Evolutionary conservation across 371 early-diverging fungal genomes (phyloP).

Genomic region (Fennellomyces sp.): DNA sequence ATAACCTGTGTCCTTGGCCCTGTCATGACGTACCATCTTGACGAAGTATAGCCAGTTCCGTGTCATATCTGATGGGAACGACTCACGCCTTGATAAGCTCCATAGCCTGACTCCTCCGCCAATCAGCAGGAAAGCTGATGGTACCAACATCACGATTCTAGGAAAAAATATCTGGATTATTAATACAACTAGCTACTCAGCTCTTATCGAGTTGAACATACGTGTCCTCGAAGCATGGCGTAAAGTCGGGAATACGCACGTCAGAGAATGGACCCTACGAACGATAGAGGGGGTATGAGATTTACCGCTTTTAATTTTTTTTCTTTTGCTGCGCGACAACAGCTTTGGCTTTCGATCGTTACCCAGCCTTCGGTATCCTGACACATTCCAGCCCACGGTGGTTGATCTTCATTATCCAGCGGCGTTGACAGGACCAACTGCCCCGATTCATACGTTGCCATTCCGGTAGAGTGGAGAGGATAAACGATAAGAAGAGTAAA

Average conservation of each 20-base stretch:
- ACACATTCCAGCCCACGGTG: slow-evolving; percentile 26
- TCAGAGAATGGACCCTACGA: slow-evolving; percentile 69
- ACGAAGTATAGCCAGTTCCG: slow-evolving; percentile 52
- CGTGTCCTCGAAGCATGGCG: slow-evolving; percentile 78
- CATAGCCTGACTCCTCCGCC: slow-evolving; percentile 56
- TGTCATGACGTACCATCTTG: slow-evolving; percentile 58
- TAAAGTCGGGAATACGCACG: slow-evolving; percentile 65
- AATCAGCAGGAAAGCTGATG: slow-evolving; percentile 48
- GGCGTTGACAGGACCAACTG: slow-evolving; percentile 21
- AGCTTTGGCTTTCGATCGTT: slow-evolving; percentile 1
- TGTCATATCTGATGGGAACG: slow-evolving; percentile 40
- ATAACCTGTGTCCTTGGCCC: too few species aligned
- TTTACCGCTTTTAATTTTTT: neutral
- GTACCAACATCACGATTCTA: slow-evolving; percentile 46
- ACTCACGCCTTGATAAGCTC: slow-evolving; percentile 37
- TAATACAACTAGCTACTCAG: neutral
- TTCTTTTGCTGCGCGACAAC: neutral
- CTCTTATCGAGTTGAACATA: slow-evolving; percentile 20
- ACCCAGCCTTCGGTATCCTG: slow-evolving; percentile 50
- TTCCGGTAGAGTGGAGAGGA: neutral
- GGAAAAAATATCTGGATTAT: neutral
- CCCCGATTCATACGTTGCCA: slow-evolving; percentile 19
- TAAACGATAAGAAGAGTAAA: slow-evolving; percentile 3
- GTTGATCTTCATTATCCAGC: neutral
- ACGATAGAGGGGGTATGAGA: neutral